These are phyloP conservation scores for Cercospora canescens DNA, from an alignment of 2,329 filamentous ascomycete species.

Conservation along the genomic window DNA sequence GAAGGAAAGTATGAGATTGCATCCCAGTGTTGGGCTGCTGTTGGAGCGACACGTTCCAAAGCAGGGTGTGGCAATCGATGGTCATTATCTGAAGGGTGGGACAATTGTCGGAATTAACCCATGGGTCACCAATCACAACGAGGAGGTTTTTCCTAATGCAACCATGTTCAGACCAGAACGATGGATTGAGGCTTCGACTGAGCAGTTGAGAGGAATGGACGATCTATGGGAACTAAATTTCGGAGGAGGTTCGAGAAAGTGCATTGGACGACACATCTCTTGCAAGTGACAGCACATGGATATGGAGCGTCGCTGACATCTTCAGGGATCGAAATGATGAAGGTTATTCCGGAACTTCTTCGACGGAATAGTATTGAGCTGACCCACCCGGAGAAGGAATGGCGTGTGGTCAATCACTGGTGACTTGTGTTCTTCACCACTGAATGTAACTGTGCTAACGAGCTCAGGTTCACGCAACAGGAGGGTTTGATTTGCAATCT, in stretches of 20 bases:
- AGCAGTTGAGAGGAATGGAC: background rate
- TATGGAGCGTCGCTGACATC: background rate
- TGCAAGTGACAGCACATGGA: background rate
- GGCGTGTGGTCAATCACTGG: background rate
- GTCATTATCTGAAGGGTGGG: constrained; percentile 35
- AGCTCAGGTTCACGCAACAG: background rate
- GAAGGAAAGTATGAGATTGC: constrained; percentile 45
- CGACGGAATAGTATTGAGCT: background rate
- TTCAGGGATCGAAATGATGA: background rate
- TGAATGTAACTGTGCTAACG: background rate
- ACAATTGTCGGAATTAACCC: constrained; percentile 33
- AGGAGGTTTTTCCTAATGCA: constrained; percentile 33
- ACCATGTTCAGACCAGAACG: constrained; percentile 37
- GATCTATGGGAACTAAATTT: background rate
- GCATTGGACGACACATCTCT: background rate
- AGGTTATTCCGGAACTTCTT: constrained; percentile 1
- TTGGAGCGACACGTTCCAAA: constrained; percentile 23
- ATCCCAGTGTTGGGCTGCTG: constrained; percentile 43
- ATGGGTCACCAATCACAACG: constrained; percentile 35
- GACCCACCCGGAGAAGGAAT: background rate
- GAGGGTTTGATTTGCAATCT: background rate
- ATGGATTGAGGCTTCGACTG: constrained; percentile 28
- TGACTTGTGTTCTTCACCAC: background rate
- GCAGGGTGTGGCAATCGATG: constrained; percentile 21
- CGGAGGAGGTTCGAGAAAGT: background rate